Evolutionary conservation across 2,329 filamentous ascomycete genomes (phyloP).

Genomic region (Fusarium sterilihyphosum): DNA sequence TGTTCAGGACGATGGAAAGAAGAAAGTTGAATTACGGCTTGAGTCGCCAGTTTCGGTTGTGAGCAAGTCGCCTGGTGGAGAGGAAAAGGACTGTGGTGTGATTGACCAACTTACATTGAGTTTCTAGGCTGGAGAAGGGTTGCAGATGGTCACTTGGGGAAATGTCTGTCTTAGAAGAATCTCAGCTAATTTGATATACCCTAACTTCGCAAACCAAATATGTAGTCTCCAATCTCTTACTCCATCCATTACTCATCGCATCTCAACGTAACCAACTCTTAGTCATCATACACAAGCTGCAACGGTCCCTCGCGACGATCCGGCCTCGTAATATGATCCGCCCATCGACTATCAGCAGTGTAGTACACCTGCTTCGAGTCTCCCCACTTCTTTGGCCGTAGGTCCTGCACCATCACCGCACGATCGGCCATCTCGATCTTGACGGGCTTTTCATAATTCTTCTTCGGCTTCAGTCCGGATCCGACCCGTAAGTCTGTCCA

Average conservation of each 20-base stretch:
- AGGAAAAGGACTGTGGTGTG: neutral
- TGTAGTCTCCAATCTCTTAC: fast-evolving
- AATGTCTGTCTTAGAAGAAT: neutral
- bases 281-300: neutral
- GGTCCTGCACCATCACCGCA: neutral
- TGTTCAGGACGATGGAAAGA: neutral
- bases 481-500: fast-evolving
- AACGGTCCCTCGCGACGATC: neutral
- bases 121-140: neutral
- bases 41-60: neutral
- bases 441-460: fast-evolving
- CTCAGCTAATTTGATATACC: fast-evolving
- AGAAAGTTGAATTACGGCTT: neutral
- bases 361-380: neutral
- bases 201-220: fast-evolving
- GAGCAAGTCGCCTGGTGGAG: neutral
- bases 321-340: neutral
- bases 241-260: fast-evolving
- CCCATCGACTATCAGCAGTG: neutral
- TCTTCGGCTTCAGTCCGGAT: neutral
- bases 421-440: fast-evolving
- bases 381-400: fast-evolving
- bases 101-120: neutral
- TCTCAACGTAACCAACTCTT: fast-evolving
- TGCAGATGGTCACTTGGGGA: neutral